Percentiles rank a stretch among this genome's conserved stretches.
phyloP scores from a whole-genome alignment of 129 eudicot species.

The Pseudognaphalium luteoalbum region DNA sequence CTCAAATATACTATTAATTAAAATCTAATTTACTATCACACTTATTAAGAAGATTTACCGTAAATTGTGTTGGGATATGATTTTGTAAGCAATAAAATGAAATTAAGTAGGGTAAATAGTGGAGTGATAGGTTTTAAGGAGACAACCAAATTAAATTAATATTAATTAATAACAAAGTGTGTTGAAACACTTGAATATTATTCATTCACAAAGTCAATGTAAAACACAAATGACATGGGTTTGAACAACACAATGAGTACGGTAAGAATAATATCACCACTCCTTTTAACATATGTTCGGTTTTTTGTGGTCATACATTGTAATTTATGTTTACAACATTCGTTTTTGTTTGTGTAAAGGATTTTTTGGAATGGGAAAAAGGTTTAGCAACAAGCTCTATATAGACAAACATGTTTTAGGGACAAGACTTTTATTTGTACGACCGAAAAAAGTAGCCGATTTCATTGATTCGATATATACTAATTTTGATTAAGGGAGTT shows the following conservation, averaged over 20 bases:
- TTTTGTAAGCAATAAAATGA: constrained; percentile 24
- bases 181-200: constrained; percentile 32
- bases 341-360: background rate
- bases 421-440: background rate
- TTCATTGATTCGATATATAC: background rate
- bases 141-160: constrained; percentile 29
- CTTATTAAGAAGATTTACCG: constrained; percentile 10
- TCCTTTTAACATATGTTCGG: constrained; percentile 24
- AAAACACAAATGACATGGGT: constrained; percentile 33
- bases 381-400: background rate
- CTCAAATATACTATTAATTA: background rate
- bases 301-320: background rate
- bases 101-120: constrained; percentile 24
- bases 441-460: background rate
- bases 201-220: constrained; percentile 36
- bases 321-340: background rate
- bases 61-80: constrained; percentile 33
- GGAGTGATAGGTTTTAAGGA: constrained; percentile 37
- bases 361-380: background rate
- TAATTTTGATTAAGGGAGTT: background rate
- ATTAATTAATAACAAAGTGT: constrained; percentile 35
- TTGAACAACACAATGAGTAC: constrained; percentile 43
- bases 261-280: constrained; percentile 36
- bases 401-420: background rate
- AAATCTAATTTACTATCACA: background rate